Conservation (phyloP, 2,329 filamentous ascomycete species). For the Gnomoniopsis sp. region DNA sequence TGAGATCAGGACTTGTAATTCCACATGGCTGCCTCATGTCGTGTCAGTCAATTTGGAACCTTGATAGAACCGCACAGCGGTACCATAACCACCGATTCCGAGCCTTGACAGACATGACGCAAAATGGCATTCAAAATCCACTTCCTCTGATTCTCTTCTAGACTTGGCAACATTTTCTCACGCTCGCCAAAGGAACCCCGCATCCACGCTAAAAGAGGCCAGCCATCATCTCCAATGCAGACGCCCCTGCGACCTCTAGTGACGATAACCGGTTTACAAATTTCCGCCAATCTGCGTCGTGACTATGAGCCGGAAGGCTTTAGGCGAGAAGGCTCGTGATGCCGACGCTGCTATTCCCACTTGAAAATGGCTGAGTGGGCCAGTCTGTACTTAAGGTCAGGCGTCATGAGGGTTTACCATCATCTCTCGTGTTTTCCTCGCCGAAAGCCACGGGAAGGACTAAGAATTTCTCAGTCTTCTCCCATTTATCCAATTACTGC, state of each 20-base stretch:
- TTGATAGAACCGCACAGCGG: neutral
- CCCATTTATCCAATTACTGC: neutral
- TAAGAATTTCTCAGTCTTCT: too few relatives aligned
- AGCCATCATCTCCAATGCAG: neutral
- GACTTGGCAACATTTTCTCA: too few relatives aligned
- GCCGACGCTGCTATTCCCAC: neutral
- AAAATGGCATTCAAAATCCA: too few relatives aligned
- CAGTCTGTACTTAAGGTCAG: too few relatives aligned
- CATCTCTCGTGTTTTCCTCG: neutral
- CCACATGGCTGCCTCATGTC: too few relatives aligned
- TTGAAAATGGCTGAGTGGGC: neutral
- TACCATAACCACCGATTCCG: too few relatives aligned
- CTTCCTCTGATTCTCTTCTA: too few relatives aligned
- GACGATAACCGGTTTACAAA: constrained; percentile 6
- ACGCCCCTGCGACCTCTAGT: neutral
- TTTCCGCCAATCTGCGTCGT: constrained; percentile 19
- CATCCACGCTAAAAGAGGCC: neutral
- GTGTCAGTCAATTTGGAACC: too few relatives aligned
- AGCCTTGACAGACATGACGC: too few relatives aligned
- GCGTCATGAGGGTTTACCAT: too few relatives aligned
- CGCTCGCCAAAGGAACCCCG: neutral
- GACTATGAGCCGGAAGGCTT: neutral
- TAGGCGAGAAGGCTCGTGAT: neutral
- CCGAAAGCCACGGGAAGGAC: too few relatives aligned
- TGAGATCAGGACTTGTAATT: too few relatives aligned